Evolutionary conservation across 2,329 filamentous ascomycete genomes (phyloP), one percentile per base, ranked within the genome.

Genomic region (Ophiostoma perfectum): DNA sequence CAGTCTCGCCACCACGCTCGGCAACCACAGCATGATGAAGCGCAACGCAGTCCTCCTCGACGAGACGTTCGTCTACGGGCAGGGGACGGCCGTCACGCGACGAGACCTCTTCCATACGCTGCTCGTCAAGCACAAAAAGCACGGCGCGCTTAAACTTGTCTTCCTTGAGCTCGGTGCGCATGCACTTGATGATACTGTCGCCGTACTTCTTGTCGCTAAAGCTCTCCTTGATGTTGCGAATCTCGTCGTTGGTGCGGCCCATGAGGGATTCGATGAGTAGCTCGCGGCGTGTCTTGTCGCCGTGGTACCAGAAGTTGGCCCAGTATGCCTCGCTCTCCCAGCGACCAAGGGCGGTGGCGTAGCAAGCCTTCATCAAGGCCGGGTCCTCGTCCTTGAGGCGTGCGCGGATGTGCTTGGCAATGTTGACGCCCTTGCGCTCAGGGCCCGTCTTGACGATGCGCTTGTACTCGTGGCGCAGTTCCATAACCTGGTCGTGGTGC

Each of bases 271-370:
- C 95, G 74, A 98, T 97, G 67, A 99, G 85, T 47, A 99, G 83
- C 78, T 98, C 94, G 5, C 93, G 87, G 2, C 92, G 86, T 7
- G 89, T 91, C 74, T 89, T 91, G 77, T 94, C 90, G 49, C 89
- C 89, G 76, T 97, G 94, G 79, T 97, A 98, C 89, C 93, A 98
- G 78, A 92, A 97, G 77, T 97, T 98, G 70, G 94, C 93, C 93
- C 95, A 99, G 82, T 97, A 97, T 0, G 92, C 92, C 78, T 99
- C 95, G 73, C 88, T 90, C 80, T 97, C 95, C 89, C 93, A 98
- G 66, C 86, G 85, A 9, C 95, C 95, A 0, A 98, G 85, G 0
- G 94, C 93, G 2, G 92, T 93, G 3, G 93, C 88, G 77, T 98
- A 97, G 75, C 90, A 93, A 6, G 91, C 90, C 79, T 98, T 98